phyloP scores from a whole-genome alignment of 2,329 filamentous ascomycete genomes.

The Pseudogymnoascus sp. region DNA sequence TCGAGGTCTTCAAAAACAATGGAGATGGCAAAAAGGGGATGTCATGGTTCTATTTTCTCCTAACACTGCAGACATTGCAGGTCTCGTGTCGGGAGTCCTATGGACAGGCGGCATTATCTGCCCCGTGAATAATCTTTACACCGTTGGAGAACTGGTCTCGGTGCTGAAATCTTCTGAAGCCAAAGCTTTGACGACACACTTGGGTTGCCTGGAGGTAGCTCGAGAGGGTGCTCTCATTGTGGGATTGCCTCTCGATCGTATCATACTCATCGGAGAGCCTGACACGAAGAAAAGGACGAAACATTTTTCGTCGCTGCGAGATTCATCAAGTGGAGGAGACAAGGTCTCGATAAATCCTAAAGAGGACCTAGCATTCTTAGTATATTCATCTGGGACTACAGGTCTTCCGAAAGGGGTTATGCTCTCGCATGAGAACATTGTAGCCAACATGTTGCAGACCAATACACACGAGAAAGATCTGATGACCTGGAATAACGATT shows the following conservation, averaged over 20 bases:
- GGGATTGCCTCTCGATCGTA: not conserved
- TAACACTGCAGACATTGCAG: slow-evolving; percentile 71
- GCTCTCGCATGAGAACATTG: slow-evolving; percentile 29
- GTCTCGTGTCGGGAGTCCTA: slow-evolving; percentile 64
- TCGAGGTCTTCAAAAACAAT: slow-evolving; percentile 61
- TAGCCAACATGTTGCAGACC: slow-evolving; percentile 30
- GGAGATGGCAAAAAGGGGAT: slow-evolving; percentile 70
- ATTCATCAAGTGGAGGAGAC: not conserved
- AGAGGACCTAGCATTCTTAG: slow-evolving; percentile 55
- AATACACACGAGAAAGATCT: slow-evolving; percentile 30
- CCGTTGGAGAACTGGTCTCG: slow-evolving; percentile 69
- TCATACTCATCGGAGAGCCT: not conserved
- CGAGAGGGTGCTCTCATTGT: not conserved
- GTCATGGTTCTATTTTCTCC: slow-evolving; percentile 72
- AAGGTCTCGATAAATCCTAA: not conserved
- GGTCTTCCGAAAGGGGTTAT: slow-evolving; percentile 79
- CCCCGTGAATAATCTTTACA: slow-evolving; percentile 78
- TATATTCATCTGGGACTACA: slow-evolving; percentile 79
- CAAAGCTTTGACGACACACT: slow-evolving; percentile 63
- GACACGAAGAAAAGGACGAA: not conserved
- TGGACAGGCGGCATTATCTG: slow-evolving; percentile 73
- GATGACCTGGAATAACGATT: slow-evolving; percentile 50
- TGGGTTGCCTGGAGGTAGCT: not conserved
- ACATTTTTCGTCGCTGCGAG: not conserved
- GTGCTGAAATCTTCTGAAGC: slow-evolving; percentile 69